Base-by-base conservation (phyloP, 2,329 filamentous ascomycete species). In the Anthostomella pinea region DNA sequence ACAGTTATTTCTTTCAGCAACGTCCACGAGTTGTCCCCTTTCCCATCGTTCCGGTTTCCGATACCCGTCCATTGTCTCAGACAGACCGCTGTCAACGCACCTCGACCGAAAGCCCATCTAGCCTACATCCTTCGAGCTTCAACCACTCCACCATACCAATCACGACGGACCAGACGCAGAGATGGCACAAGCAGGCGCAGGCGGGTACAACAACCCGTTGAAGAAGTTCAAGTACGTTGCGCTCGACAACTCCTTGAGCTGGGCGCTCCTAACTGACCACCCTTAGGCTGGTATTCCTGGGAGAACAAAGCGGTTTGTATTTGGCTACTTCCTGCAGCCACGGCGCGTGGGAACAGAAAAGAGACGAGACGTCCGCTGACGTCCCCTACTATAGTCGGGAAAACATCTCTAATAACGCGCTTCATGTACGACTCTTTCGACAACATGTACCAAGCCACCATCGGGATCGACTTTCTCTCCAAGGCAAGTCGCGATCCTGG, bases 351-450 rank as follows among this genome's bases (percentile, higher is more conserved):
- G n/a, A 16, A 35, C 17, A 19, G 8, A 25, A 16, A 17, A 25
- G n/a, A n/a, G n/a, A n/a, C n/a, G n/a, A n/a, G n/a, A n/a, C n/a
- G n/a, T n/a, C n/a, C n/a, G n/a, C n/a, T n/a, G n/a, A n/a, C n/a
- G n/a, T n/a, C n/a, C n/a, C n/a, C n/a, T n/a, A 35, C 10, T 35
- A 49, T 64, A 97, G 93, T 98, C 57, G 93, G 93, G 63, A 98
- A 98, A 73, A 98, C 93, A 20, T 98, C 93, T 45, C 72, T 98
- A 56, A 98, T 98, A 65, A 98, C 93, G 51, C 84, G 93, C 49
- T 98, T 98, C 75, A 98, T 98, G 93, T 98, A 98, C 76, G 93
- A 98, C 69, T 97, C 93, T 30, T 98, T 98, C 74, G 93, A 98
- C 75, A 96, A 95, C 70, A 97, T 91, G 76, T 98, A 98, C 72